Evolutionary conservation across 257 asterid species (phyloP), one percentile per base, ranked within the genome.

Genomic region (Osmanthus fragrans): DNA sequence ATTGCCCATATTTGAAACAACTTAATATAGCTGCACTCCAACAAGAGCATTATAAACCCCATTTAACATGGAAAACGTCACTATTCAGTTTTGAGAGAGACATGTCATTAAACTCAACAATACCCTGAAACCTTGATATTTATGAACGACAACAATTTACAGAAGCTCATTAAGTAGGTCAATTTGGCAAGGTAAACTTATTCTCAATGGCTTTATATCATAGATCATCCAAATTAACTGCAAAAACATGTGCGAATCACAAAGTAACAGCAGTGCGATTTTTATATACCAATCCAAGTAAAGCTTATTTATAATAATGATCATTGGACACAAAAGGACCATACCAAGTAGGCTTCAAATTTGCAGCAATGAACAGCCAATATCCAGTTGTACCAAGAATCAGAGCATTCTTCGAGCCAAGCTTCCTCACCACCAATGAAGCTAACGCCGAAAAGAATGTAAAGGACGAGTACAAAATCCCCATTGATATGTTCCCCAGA

Each of bases 281-380:
- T 60, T 45, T 13, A 3, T 3, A 12, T 12, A 45, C 1, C 47
- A 12, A 0, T 45, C 18, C 51, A 45, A 45, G 4, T 45, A 42
- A 77, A 85, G 76, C 79, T 76, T 83, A 80, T 29, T 29, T 29
- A 75, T 66, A 73, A 60, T 58, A 56, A 37, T 36, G 32, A 79
- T 60, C 33, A 60, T 63, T 32, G 34, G 49, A 65, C 6, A 56
- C 27, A 30, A 58, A 73, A 30, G 68, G 70, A 21, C 69, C 76
- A 68, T 88, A 96, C 99, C 99, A 96, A 71, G 89, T 86, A 60
- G 99, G 97, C 89, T 86, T 86, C 94, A 96, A 87, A 89, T 96
- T 96, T 27, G 99, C 97, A 12, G 97, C 98, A 1, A 93, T 89
- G 69, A 96, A 96, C 56, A 93, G 85, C 97, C 94, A 93, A 77